Evolutionary conservation across 1,284 basidiomycete genomes (phyloP).

Genomic region (Cutaneotrichosporon dermatis): DNA sequence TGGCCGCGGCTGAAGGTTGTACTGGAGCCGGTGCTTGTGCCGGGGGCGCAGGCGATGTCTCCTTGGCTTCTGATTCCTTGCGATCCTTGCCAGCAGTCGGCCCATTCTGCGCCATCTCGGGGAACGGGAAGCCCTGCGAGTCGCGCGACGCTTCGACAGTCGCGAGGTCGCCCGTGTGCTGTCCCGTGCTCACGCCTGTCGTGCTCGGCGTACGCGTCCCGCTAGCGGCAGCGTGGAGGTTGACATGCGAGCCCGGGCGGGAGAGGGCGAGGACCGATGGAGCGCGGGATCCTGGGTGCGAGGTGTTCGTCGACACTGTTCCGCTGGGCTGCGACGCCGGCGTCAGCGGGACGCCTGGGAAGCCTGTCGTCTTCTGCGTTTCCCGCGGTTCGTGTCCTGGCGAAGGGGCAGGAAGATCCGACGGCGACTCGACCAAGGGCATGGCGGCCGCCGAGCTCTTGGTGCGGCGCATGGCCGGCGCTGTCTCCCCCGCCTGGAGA

Average conservation of each 20-base stretch:
- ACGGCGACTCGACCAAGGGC: not conserved
- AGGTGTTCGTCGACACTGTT: not conserved
- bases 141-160: not conserved
- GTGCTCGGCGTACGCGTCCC: not conserved
- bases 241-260: not conserved
- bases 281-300: not conserved
- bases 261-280: not conserved
- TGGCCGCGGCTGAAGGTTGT: not conserved
- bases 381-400: constrained; percentile 8
- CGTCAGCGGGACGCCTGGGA: constrained; percentile 5
- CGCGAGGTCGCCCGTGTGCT: not conserved
- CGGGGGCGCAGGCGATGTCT: no score
- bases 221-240: not conserved
- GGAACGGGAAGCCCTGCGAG: constrained; percentile 9
- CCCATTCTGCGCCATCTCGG: not conserved
- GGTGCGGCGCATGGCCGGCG: not conserved
- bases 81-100: not conserved
- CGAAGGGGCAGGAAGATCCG: not conserved
- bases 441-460: not conserved
- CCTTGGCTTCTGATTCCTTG: not conserved
- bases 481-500: not conserved
- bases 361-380: constrained; percentile 12
- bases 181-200: not conserved
- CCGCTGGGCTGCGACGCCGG: not conserved
- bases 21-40: not conserved